Base-by-base conservation (phyloP, 2,329 filamentous ascomycete genomes). In the Colletotrichum incanum region DNA sequence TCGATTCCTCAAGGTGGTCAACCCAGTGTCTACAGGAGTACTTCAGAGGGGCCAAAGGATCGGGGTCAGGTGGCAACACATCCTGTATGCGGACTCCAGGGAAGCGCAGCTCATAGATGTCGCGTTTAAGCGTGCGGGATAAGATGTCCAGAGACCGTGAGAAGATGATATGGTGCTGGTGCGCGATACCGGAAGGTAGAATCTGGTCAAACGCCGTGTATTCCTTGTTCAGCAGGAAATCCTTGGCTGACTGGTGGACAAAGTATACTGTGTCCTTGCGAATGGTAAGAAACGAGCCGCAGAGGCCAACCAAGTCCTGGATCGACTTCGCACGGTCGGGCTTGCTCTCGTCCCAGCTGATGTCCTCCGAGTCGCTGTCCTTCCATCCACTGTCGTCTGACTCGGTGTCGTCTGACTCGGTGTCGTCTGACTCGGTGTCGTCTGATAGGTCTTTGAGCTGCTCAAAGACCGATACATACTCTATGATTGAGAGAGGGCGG, bases 211-310 rank as follows among this genome's bases (percentile, higher is more conserved):
- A 41, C 59, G 73, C 75, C 11, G 77, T 67, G 39, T 41, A 41
- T 41, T 41, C 14, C 39, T 41, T 41, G 39, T 41, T 41, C 39
- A 41, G 39, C 1, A 87, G 68, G 72, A 78, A 84, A n/a, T 86
- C 84, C 71, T 85, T 84, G 0, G 83, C 85, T 5, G 84, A 86
- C 67, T 84, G 80, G 70, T 86, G 83, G 0, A 86, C 77, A 72
- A 86, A 81, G 52, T 78, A 81, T 8, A 86, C 58, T 0, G 39
- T 72, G 1, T 52, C 68, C 0, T 81, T 59, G 50, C 75, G 76
- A 41, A 83, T 14, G 1, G 78, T 82, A 0, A 86, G 74, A 62
- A 86, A 84, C 9, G 83, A 86, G 16, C 82, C 82, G 67, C 83
- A 87, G 1, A 68, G 23, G 1, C 69, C 28, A 6, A 86, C 73